Percentiles rank a stretch among this genome's conserved stretches.
Conservation (phyloP, 306 rosid genomes). For the Coriaria nepalensis region DNA sequence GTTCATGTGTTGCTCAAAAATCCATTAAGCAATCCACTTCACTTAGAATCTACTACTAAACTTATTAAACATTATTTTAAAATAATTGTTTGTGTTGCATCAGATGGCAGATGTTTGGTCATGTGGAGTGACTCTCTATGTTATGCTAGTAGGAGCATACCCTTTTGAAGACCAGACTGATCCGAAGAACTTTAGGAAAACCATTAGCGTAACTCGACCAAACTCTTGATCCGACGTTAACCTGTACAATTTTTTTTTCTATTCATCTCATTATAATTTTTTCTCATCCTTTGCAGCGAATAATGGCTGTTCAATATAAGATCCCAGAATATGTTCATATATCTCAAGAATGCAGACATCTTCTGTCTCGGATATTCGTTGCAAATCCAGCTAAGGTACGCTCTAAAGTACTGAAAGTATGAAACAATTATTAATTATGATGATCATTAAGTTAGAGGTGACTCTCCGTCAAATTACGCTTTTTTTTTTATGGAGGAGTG, state of each 20-base stretch:
- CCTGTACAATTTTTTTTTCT: constrained; percentile 14
- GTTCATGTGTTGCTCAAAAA: neutral
- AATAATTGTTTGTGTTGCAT: constrained; percentile 11
- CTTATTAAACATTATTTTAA: neutral
- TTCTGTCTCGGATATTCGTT: constrained; percentile 67
- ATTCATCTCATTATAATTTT: neutral
- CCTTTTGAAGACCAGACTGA: constrained; percentile 80
- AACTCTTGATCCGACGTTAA: constrained; percentile 1
- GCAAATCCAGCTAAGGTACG: constrained; percentile 57
- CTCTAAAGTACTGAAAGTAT: neutral
- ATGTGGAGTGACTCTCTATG: constrained; percentile 81
- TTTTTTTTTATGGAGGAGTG: no score
- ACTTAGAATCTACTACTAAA: constrained; percentile 2
- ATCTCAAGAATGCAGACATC: constrained; percentile 65
- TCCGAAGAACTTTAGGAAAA: constrained; percentile 78
- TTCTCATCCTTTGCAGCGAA: constrained; percentile 37
- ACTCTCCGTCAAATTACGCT: no score
- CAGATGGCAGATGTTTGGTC: constrained; percentile 94
- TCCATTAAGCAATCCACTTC: constrained; percentile 1
- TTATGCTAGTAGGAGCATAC: constrained; percentile 83
- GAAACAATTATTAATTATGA: neutral
- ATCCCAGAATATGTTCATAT: constrained; percentile 81
- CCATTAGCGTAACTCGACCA: constrained; percentile 38
- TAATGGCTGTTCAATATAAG: constrained; percentile 80
- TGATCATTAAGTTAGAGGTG: neutral